Base-by-base conservation (phyloP, 495 filamentous ascomycete species). In the Tuber calosporum region DNA sequence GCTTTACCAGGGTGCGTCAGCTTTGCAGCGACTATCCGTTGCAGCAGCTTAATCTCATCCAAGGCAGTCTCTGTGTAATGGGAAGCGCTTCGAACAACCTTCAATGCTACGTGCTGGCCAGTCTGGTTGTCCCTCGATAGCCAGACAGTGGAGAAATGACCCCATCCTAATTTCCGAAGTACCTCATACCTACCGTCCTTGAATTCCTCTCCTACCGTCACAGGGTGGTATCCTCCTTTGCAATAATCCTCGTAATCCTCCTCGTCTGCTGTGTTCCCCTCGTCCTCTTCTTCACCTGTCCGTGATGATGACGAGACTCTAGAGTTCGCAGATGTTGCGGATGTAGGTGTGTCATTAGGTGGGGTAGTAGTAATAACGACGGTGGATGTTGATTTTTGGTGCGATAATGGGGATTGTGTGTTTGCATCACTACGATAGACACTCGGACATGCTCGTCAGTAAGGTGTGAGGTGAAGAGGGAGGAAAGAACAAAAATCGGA, bases 181-280 rank as follows among this genome's bases (percentile, higher is more conserved):
- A 99, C 89, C 7, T 94, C 93, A 84, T 99, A 99, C 82, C 92
- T 93, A 72, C 93, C 95, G 82, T 98, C 92, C 81, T 99, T 99
- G 87, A 97, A 99, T 77, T 92, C 90, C 84, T 99, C 95, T 71
- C 95, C 95, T 68, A 97, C 90, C 70, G 86, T 86, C 39, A 98
- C 96, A 0, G 95, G 95, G 80, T 99, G 95, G 81, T 99, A 99
- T 45, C 95, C 95, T 75, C 95, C 95, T 83, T 97, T 98, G 86
- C 94, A 97, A 84, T 99, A 99, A 82, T 99, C 95, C 82, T 99
- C 95, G 40, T 93, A 97, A 81, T 98, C 96, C 84, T 99, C 95
- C 84, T 99, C 95, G 79, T 99, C 95, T 69, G 95, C 96, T 7
- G 95, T 96, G 79, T 94, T 93, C 80, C 96, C 93, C 80, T 93